Evolutionary conservation across 2,329 filamentous ascomycete species (phyloP), one percentile per base, ranked within the genome.

Genomic region (Phaeosphaeriaceae sp.): DNA sequence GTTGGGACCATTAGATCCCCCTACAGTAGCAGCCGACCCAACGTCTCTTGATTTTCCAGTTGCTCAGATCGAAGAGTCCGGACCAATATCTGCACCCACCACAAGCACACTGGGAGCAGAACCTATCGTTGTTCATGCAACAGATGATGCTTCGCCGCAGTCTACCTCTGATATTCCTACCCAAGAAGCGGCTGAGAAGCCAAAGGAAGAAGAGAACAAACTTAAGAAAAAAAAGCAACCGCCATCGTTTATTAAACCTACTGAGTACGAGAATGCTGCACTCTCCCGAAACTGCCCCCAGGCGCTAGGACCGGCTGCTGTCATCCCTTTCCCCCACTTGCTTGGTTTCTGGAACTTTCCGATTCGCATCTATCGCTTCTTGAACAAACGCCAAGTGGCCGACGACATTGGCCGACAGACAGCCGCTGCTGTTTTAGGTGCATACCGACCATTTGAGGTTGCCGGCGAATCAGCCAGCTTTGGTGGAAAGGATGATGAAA

Each of bases 281-380:
- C 79, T 92, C 42, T 87, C 92, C 0, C 69, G 80, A 23, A 79
- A 82, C 36, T 83, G 88, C 35, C 93, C 93, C 3, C 67, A 79
- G 54, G 83, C 87, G 50, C 85, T 99, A 66, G 83, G 87, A 30
- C 91, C 91, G 35, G 86, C 88, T 5, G 79, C 83, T 18, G 81
- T 88, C 12, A 82, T 99, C 51, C 79, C 84, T 34, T 89, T 96
- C 73, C 93, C 93, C 1, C 93, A 97, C 71, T 83, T 97, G 50
- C 87, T 99, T 23, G 94, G 94, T 52, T 96, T 99, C 79, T 78
- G 89, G 55, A 93, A 94, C 76, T 97, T 93, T 2, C 89, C 92
- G 0, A 88, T 87, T 58, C 87, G 94, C 52, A 81, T 97, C 52
- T 89, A 88, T 67, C 89, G 94, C 58, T 99, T 92, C 81, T 80